phyloP scores from a whole-genome alignment of 1,139 yeast genomes.

The Zhuliangozyma blackwelliae region DNA sequence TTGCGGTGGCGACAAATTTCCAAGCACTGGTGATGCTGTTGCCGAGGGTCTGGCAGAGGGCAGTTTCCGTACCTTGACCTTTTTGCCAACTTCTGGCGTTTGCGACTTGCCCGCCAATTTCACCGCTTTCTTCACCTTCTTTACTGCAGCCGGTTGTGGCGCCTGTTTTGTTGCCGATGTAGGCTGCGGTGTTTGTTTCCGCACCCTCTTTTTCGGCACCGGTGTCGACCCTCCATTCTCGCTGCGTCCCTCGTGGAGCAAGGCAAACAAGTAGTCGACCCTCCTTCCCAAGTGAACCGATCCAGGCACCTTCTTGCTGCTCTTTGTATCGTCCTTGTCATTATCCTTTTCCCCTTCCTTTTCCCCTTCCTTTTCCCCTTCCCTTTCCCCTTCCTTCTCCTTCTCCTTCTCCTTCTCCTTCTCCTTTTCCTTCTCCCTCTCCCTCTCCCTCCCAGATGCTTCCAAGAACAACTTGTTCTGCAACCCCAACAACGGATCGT shows the following conservation, averaged over 20 bases:
- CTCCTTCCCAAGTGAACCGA: conserved; percentile 93
- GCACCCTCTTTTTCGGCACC: conserved; percentile 12
- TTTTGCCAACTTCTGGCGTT: conserved; percentile 12
- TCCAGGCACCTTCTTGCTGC: conserved; percentile 68
- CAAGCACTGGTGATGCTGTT: conserved; percentile 1
- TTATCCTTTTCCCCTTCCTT: conserved; percentile 4
- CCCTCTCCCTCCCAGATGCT: conserved; percentile 9
- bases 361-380: conserved; percentile 2
- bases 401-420: conserved; percentile 4
- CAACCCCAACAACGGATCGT: conserved; percentile 86
- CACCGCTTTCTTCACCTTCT: conserved; percentile 7
- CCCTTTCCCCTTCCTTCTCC: conserved; percentile 8
- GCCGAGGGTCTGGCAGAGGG: neutral
- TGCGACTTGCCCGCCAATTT: conserved; percentile 11
- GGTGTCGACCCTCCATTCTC: conserved; percentile 10
- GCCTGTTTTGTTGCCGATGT: conserved; percentile 13
- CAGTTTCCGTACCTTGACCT: neutral
- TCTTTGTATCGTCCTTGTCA: neutral
- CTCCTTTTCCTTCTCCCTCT: conserved; percentile 3
- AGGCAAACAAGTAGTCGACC: conserved; percentile 76
- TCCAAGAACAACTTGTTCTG: conserved; percentile 79
- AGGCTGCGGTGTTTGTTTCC: conserved; percentile 7
- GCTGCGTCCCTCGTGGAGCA: conserved; percentile 52
- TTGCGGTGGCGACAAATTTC: too few relatives aligned
- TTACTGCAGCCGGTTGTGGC: conserved; percentile 7